Base-by-base conservation (phyloP, 2,329 filamentous ascomycete genomes). In the Trichophyton schoenleinii region DNA sequence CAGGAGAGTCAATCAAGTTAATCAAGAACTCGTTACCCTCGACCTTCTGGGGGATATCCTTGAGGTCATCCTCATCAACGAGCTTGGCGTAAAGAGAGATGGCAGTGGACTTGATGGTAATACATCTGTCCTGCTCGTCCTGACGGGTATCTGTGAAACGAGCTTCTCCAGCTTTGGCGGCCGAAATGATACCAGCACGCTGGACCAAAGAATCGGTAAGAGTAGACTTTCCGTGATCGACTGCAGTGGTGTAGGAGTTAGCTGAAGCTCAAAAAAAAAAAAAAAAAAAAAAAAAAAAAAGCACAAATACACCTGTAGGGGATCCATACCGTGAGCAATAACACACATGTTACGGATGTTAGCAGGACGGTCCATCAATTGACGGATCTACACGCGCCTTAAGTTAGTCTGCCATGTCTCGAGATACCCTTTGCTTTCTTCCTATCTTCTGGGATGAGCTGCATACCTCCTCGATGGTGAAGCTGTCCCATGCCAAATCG, bases 161-260 rank as follows among this genome's bases (percentile, higher is more conserved):
- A 69, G 87, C 86, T 77, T 95, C 90, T 80, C 94, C 94, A 72
- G 94, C 94, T 83, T 97, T 97, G 73, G 90, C 90, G 72, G 90
- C 89, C 72, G 94, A 97, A 77, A 99, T 96, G 76, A 99, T 99
- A 92, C 94, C 94, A 74, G 92, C 92, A 82, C 95, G 94, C 82
- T 95, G 91, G 77, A 99, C 88, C 70, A 99, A 89, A 73, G 94
- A 97, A 82, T 99, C 94, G 86, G 92, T 96, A 74, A 99, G 86
- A 77, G 94, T 99, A 72, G 94, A 99, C 82, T 99, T 99, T 83
- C 94, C 94, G 86, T 99, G 94, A 81, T 99, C 94, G 87, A 99
- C 85, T 84, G 68, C 64, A 63, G 59, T 58, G 58, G 42, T 53
- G 9, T 3, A 4, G 8, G 9, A 31, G 49, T 53, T 53, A 53